Base-by-base conservation (phyloP, 768 basidiomycete genomes). In the Hericium erinaceus region DNA sequence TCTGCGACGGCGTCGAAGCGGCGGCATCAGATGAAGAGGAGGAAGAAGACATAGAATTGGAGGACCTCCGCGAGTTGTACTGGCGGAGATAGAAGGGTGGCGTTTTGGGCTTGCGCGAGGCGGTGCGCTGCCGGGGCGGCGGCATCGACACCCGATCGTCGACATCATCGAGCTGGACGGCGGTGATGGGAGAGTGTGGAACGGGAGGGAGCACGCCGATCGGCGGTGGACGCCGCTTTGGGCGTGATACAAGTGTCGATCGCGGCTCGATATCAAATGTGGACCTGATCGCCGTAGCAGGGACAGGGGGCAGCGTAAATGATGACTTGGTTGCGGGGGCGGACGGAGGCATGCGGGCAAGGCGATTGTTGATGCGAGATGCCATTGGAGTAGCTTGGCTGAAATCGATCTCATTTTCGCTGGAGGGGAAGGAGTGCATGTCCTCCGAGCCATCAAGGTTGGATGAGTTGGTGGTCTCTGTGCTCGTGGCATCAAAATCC, bases 1-100 rank as follows among this genome's bases (percentile, higher is more conserved):
- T 92, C 67, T 92, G 91, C 1, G 89, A 89, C 37, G 87, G 86
- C 38, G 84, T 79, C 49, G 76, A 69, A 40, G 74, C 56, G 46
- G 33, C 48, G 26, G 50, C 48, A 55, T 53, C 57, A 41, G 55
- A 33, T 66, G 61, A n/a, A 64, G 58, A 55, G 65, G 65, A 54
- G 67, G 69, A 20, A 55, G 58, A 58, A 59, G 55, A 49, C 3
- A 58, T 53, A 37, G 57, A 56, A 57, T 20, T 70, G 60, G 28
- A 63, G 57, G 57, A 64, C n/a, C 48, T 48, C 26, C 55, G 56
- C 33, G 33, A 33, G 33, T 8, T 7, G n/a, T 50, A 11, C 54
- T 58, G 62, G 40, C 69, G 70, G 7, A 85, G 73, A 56, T 80
- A 78, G 20, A 85, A 76, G 12, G 84, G 80, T 0, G 84, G 80